A percentile compares a stretch with the other conserved stretches of the same genome.
These are phyloP conservation scores for Coix lacrymajobi DNA, from an alignment of 176 grass and related monocot species.

Conservation along the genomic window DNA sequence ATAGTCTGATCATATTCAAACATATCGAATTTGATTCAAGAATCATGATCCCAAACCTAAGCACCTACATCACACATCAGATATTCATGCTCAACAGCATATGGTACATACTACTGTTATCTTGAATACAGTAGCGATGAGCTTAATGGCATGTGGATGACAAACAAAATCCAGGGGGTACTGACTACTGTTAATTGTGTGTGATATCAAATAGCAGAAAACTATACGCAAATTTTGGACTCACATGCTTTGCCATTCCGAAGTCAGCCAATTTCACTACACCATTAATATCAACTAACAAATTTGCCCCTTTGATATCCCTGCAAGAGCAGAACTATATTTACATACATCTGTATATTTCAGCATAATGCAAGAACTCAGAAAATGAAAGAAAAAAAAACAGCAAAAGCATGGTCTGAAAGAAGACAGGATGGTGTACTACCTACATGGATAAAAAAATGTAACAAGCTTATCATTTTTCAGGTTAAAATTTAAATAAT, in stretches of 20 bases:
- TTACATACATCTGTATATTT: conserved; percentile 11
- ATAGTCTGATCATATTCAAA: not conserved
- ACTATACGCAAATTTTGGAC: conserved; percentile 18
- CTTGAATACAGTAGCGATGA: not conserved
- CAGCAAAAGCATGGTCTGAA: not conserved
- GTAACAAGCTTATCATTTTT: not conserved
- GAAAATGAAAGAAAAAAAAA: not conserved
- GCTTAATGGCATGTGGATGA: not conserved
- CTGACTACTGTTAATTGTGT: not conserved
- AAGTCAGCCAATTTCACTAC: conserved; percentile 98
- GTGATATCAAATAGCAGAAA: not conserved
- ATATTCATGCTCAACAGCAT: conserved; percentile 9
- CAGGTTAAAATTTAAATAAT: not conserved
- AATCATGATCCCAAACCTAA: not conserved
- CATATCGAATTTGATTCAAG: not conserved
- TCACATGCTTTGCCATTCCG: conserved; percentile 99
- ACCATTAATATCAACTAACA: conserved; percentile 93
- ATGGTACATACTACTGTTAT: conserved; percentile 6
- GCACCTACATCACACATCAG: not conserved
- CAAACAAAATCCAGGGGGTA: not conserved
- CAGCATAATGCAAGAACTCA: conserved; percentile 11
- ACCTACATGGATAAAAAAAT: conserved; percentile 7
- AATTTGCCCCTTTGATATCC: conserved; percentile 99
- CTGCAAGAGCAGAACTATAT: conserved; percentile 47
- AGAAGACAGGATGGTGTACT: not conserved